Base-by-base conservation (phyloP, 306 rosid genomes). In the Vachellia pachyceras region DNA sequence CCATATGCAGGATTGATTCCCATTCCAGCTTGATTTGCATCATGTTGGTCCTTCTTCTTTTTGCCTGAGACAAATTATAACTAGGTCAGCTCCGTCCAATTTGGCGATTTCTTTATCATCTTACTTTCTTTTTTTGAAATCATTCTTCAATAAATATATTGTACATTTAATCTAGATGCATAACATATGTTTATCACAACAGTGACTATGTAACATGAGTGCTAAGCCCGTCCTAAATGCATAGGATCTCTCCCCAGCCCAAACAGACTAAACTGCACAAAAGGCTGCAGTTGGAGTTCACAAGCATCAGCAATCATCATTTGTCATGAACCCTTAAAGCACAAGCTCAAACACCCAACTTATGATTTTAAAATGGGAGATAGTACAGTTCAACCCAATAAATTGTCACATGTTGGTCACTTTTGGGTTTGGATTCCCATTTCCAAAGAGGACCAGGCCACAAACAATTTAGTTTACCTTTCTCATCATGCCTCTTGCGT, bases 1-100 rank as follows among this genome's bases (percentile, higher is more conserved):
- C 92, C 98, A 50, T 93, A 96, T 55, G 91, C 94, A 82, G 99
- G 94, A 89, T 92, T 90, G 75, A 84, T 47, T 67, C 97, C 97
- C 90, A 85, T 82, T 82, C 88, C 97, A 52, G 94, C 95, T 87
- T 90, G 96, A 89, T 84, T 90, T 83, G 94, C 87, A 87, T 96
- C 98, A 72, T 86, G 89, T 67, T 96, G 99, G 73, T 96, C 99
- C 86, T 92, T 96, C 57, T 94, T 82, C 82, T 96, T 96, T 88
- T 89, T 93, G 76, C 94, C 99, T 93, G 92, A 78, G 45, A 77
- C 45, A 75, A 54, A 72, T 57, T 37, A 60, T n/a, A 58, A 58
- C 74, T 46, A 61, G 41, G 65, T 82, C 37, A 81, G 10, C 46
- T 66, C 23, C 78, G 45, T 52, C 33, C 10, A 67, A 52, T 55